Conservation (phyloP, 257 asterid species). For the Solanum megistacrolobum region DNA sequence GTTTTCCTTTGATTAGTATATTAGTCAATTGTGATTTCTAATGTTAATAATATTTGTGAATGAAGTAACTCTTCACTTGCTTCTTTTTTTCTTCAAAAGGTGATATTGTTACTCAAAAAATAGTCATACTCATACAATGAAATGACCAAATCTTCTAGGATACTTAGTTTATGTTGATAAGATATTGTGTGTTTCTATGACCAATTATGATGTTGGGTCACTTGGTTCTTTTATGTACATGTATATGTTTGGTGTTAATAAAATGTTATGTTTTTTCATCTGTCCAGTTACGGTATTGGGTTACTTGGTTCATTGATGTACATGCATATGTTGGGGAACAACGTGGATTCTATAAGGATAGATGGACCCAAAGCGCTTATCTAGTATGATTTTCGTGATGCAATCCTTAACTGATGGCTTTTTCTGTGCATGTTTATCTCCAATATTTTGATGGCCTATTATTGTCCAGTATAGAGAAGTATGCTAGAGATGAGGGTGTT, state of each 20-base stretch:
- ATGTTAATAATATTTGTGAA: neutral
- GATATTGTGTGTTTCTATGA: neutral
- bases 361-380: slow-evolving; percentile 73
- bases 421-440: neutral
- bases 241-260: slow-evolving; percentile 56
- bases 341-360: slow-evolving; percentile 61
- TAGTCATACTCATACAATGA: neutral
- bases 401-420: neutral
- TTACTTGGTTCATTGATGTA: slow-evolving; percentile 72
- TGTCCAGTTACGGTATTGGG: slow-evolving; percentile 61
- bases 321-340: slow-evolving; percentile 87
- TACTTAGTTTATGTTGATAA: neutral
- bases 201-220: slow-evolving; percentile 52
- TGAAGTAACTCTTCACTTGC: neutral
- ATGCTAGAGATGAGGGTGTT: neutral
- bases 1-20: neutral
- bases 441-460: neutral
- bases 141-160: neutral
- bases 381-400: slow-evolving; percentile 41
- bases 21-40: neutral
- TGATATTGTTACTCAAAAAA: neutral
- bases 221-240: slow-evolving; percentile 75
- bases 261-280: neutral
- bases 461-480: neutral
- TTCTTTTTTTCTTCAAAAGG: neutral